Percentiles rank a stretch among this genome's conserved stretches.
phyloP scores from a whole-genome alignment of 805 yeast species.

The Saturnispora quitensis region DNA sequence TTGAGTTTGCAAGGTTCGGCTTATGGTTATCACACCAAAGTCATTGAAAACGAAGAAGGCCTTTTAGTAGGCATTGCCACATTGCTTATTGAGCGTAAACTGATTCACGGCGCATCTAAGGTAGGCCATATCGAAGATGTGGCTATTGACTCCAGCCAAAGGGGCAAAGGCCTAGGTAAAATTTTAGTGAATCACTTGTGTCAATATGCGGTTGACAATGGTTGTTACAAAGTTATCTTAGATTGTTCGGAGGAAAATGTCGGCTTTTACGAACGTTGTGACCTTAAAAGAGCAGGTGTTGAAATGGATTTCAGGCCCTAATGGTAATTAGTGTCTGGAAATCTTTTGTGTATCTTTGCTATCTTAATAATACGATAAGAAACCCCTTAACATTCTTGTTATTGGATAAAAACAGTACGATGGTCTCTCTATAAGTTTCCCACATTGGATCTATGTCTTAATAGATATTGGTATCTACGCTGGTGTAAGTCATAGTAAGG shows the following conservation, averaged over 20 bases:
- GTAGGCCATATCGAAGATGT: constrained; percentile 97
- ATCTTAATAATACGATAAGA: background rate
- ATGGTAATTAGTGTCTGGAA: background rate
- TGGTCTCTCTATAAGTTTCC: no score
- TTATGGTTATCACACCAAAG: constrained; percentile 56
- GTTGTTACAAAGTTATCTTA: constrained; percentile 82
- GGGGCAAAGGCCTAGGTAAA: constrained; percentile 76
- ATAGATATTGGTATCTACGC: no score
- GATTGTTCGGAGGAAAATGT: constrained; percentile 83
- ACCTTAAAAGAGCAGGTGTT: constrained; percentile 52
- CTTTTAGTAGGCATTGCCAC: constrained; percentile 77
- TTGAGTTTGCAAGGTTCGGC: constrained; percentile 49
- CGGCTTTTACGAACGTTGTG: constrained; percentile 85
- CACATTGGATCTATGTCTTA: no score
- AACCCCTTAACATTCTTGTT: no score
- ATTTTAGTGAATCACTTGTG: constrained; percentile 55
- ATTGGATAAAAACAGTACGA: no score
- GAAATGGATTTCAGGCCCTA: constrained; percentile 52
- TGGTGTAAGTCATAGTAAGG: no score
- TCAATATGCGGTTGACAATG: constrained; percentile 44
- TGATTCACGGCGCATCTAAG: constrained; percentile 73
- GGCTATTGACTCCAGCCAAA: constrained; percentile 64
- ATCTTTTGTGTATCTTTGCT: background rate
- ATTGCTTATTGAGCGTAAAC: constrained; percentile 67
- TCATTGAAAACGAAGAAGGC: constrained; percentile 45